A percentile compares a stretch with the other conserved stretches of the same genome.
Conservation (phyloP, 2,329 filamentous ascomycete genomes). For the Fusarium sambucinum region DNA sequence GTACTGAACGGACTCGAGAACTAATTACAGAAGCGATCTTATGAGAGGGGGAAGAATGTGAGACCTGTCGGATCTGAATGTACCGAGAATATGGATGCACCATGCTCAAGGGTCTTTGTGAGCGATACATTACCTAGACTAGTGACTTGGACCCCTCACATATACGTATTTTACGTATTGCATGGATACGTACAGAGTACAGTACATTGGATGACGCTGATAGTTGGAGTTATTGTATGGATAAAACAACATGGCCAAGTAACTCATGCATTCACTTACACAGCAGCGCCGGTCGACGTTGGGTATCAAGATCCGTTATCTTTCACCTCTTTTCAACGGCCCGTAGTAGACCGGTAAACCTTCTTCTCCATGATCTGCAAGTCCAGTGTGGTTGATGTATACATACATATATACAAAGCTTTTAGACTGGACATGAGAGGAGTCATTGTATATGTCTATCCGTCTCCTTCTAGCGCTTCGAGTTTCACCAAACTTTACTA, state of each 20-base stretch:
- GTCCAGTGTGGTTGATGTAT: background rate
- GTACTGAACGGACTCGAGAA: background rate
- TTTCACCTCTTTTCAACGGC: slow-evolving; percentile 42
- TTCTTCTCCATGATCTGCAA: slow-evolving; percentile 40
- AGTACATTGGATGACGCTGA: background rate
- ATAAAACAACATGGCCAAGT: background rate
- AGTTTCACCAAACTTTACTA: slow-evolving; percentile 22
- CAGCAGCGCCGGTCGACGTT: slow-evolving; percentile 20
- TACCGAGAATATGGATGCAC: slow-evolving; percentile 20
- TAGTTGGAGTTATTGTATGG: background rate
- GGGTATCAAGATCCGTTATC: slow-evolving; percentile 43
- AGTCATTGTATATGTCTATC: slow-evolving; percentile 11
- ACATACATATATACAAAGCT: background rate
- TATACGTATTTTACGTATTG: background rate
- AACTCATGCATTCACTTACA: slow-evolving; percentile 25
- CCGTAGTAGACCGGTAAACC: slow-evolving; percentile 33
- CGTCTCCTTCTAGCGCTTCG: slow-evolving; percentile 20
- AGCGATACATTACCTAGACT: slow-evolving; percentile 5
- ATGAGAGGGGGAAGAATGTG: background rate
- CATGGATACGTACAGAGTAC: background rate
- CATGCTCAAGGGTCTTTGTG: slow-evolving; percentile 8
- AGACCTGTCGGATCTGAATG: slow-evolving; percentile 15
- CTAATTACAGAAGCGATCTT: background rate
- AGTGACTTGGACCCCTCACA: slow-evolving; percentile 25
- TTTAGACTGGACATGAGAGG: slow-evolving; percentile 5